Percentiles rank a stretch among this genome's conserved stretches.
These are phyloP conservation scores for Cairneyella variabilis DNA, from an alignment of 495 filamentous ascomycete genomes.

Conservation along the genomic window DNA sequence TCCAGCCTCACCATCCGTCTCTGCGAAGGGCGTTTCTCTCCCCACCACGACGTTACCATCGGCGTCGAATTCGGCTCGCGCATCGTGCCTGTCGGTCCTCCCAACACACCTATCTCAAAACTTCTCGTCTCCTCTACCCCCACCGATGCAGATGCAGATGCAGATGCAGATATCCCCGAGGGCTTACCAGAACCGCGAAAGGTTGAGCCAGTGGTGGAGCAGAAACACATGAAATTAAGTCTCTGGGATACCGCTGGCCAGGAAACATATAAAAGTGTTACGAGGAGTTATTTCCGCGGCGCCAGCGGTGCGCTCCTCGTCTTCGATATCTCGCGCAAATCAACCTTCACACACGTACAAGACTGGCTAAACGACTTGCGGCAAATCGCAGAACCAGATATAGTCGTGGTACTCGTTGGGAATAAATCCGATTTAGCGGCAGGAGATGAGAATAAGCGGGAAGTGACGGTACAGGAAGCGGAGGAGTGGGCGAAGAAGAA, in stretches of 20 bases:
- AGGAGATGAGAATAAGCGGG: constrained; percentile 59
- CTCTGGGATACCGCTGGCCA: constrained; percentile 98
- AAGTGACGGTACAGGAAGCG: constrained; percentile 75
- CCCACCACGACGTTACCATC: constrained; percentile 94
- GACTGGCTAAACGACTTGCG: constrained; percentile 91
- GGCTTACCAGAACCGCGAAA: constrained; percentile 36
- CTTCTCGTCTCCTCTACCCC: too few relatives aligned
- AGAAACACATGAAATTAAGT: constrained; percentile 72
- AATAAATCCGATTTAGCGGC: constrained; percentile 84
- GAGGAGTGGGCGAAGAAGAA: constrained; percentile 82
- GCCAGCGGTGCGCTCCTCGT: constrained; percentile 89
- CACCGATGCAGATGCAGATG: constrained; percentile 21
- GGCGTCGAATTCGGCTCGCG: constrained; percentile 96
- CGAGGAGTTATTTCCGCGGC: constrained; percentile 91
- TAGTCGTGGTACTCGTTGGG: constrained; percentile 89
- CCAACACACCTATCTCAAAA: constrained; percentile 41
- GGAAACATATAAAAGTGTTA: constrained; percentile 95
- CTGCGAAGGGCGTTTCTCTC: constrained; percentile 92
- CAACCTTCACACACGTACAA: constrained; percentile 80
- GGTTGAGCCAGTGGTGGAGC: constrained; percentile 29
- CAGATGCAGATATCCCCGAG: constrained; percentile 20
- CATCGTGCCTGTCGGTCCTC: constrained; percentile 87
- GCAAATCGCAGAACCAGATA: constrained; percentile 88
- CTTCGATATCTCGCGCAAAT: constrained; percentile 83
- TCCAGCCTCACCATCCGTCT: constrained; percentile 86